These are phyloP conservation scores for Suillus cothurnatus DNA, from an alignment of 768 basidiomycete species.

Conservation along the genomic window DNA sequence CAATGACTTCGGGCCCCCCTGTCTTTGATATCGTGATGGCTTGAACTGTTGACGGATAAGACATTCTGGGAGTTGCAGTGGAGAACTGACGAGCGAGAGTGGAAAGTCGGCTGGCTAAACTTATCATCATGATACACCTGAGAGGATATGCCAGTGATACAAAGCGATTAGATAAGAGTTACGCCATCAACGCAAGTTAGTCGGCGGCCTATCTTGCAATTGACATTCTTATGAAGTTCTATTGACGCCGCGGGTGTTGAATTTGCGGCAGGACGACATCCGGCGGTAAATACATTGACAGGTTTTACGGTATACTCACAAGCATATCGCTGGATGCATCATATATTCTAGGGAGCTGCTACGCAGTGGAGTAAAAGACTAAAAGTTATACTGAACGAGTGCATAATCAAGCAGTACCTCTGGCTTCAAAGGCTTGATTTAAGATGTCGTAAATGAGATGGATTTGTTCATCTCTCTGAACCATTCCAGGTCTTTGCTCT, in stretches of 20 bases:
- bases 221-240: not conserved
- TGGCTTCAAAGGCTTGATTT: constrained; percentile 23
- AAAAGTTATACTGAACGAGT: not conserved
- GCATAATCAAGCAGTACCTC: constrained; percentile 11
- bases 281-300: not conserved
- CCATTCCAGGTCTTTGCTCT: constrained; percentile 84
- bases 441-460: constrained; percentile 66
- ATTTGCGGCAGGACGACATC: not conserved
- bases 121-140: constrained; percentile 9
- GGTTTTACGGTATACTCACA: not conserved
- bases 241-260: not conserved
- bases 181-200: constrained; percentile 2
- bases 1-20: constrained; percentile 78
- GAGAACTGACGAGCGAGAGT: constrained; percentile 35
- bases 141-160: constrained; percentile 7
- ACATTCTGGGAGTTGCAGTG: constrained; percentile 39
- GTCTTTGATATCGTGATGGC: constrained; percentile 73
- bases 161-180: not conserved
- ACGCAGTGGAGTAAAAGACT: not conserved
- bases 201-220: constrained; percentile 8
- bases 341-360: not conserved
- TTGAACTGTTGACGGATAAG: constrained; percentile 61
- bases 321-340: not conserved
- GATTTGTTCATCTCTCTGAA: constrained; percentile 70
- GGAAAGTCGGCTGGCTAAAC: constrained; percentile 21